Evolutionary conservation across 2,329 filamentous ascomycete genomes (phyloP), one percentile per base, ranked within the genome.

Genomic region (Pleomassaria siparia): DNA sequence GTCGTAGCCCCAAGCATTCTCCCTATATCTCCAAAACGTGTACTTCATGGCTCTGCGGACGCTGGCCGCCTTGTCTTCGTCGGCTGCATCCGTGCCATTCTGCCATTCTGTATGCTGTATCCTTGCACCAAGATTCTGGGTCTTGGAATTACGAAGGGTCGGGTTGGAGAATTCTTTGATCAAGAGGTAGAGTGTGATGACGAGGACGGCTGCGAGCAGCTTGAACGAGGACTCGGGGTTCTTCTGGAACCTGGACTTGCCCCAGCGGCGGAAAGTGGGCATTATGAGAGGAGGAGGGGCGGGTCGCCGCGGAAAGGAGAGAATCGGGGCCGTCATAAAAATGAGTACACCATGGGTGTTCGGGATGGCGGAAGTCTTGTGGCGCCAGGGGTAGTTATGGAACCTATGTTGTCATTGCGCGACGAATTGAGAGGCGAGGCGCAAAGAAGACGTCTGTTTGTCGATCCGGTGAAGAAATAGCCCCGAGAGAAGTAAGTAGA

Each of bases 151-250:
- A 37, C 59, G 58, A 29, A 65, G 44, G 11, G 58, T 63, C 6
- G 69, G 63, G 46, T 64, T 51, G 43, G 66, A 63, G 49, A 72
- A 69, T 44, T 66, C 60, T 37, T 69, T 67, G 48, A 71, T 66
- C 26, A 74, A 48, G 40, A 73, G 62, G 62, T 73, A 74, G 43
- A 73, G 64, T 22, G 62, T 64, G 45, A 74, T 62, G 54, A 74
- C 64, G 49, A 73, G 56, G 44, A 68, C 59, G 41, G 67, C 72
- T 32, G 66, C 63, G 41, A 73, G 62, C 44, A 73, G 60, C 60
- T 74, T 72, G 59, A 71, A 72, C n/a, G 65, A 64, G n/a, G 69
- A 67, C 37, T 66, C 63, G 26, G 72, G 70, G 45, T 72, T 72
- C 44, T 66, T 66, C 49, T 69, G 61, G 50, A 70, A 68, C 47